Conservation (phyloP, 306 rosid species). For the Cucumis melo region DNA sequence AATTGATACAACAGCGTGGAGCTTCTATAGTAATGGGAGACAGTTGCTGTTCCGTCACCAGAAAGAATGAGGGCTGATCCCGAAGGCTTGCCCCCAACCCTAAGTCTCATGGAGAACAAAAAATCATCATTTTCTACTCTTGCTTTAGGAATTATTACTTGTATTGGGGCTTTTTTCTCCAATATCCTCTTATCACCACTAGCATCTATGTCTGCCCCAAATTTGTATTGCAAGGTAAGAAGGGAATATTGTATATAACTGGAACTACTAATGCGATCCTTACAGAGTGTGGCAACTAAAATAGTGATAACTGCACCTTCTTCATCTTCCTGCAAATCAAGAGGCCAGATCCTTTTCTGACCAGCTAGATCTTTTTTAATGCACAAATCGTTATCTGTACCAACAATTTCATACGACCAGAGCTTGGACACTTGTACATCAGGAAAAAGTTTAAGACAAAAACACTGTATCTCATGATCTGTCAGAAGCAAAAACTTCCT, state of each 20-base stretch:
- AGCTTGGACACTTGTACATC: conserved; percentile 45
- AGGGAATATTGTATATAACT: conserved; percentile 92
- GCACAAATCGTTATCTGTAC: conserved; percentile 73
- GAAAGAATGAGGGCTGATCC: conserved; percentile 80
- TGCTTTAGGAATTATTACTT: conserved; percentile 90
- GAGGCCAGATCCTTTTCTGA: conserved; percentile 88
- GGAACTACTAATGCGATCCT: conserved; percentile 81
- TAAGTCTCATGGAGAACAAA: conserved; percentile 85
- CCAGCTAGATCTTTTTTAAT: conserved; percentile 93
- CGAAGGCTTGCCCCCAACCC: conserved; percentile 84
- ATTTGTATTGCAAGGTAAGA: conserved; percentile 77
- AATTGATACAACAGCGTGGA: conserved; percentile 74
- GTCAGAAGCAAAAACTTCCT: conserved; percentile 57
- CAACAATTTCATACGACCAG: conserved; percentile 82
- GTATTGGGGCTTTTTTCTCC: conserved; percentile 81
- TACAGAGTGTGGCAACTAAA: conserved; percentile 73
- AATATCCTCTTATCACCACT: conserved; percentile 37
- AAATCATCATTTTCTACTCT: conserved; percentile 74
- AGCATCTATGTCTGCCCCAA: conserved; percentile 30
- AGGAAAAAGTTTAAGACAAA: conserved; percentile 36
- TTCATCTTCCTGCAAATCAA: conserved; percentile 69
- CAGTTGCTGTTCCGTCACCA: conserved; percentile 89
- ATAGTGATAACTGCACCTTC: conserved; percentile 64
- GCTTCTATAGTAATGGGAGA: conserved; percentile 60
- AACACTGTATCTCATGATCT: conserved; percentile 70